Evolutionary conservation across 192 early-diverging fungal genomes (phyloP).

Genomic region (Umbelopsis sp.): DNA sequence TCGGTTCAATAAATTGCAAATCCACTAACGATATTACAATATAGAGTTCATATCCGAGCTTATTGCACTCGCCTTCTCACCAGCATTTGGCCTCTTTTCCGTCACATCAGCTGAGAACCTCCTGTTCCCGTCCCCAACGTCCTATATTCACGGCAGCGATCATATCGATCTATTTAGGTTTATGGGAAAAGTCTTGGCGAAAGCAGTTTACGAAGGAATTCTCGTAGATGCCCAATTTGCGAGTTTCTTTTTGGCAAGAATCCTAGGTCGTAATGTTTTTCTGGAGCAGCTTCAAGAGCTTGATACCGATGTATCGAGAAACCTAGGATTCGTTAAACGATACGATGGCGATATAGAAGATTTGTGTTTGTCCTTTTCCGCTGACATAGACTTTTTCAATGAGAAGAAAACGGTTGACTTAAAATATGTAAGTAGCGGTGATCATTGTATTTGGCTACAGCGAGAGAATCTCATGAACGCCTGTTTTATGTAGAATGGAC

Average conservation of each 20-base stretch:
- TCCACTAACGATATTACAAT: not conserved
- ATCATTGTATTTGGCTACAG: not conserved
- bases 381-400: conserved; percentile 62
- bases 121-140: conserved; percentile 50
- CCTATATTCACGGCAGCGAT: conserved; percentile 35
- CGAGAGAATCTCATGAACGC: not conserved
- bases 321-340: conserved; percentile 59
- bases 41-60: conserved; percentile 56
- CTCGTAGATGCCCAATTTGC: conserved; percentile 65
- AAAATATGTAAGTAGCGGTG: conserved; percentile 28
- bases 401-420: conserved; percentile 41
- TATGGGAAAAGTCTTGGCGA: conserved; percentile 64
- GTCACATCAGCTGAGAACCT: conserved; percentile 45
- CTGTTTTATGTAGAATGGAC: conserved; percentile 42
- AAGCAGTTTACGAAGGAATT: conserved; percentile 64
- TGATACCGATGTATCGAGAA: conserved; percentile 55
- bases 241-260: conserved; percentile 56
- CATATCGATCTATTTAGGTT: conserved; percentile 51
- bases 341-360: conserved; percentile 67
- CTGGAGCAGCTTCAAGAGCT: conserved; percentile 57
- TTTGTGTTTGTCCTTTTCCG: conserved; percentile 59
- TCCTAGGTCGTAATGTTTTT: conserved; percentile 58
- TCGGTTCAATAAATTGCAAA: not conserved
- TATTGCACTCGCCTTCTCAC: conserved; percentile 54
- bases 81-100: conserved; percentile 52